These are phyloP conservation scores for Rhizoctonia solani DNA, from an alignment of 1,284 basidiomycete genomes.

Conservation along the genomic window DNA sequence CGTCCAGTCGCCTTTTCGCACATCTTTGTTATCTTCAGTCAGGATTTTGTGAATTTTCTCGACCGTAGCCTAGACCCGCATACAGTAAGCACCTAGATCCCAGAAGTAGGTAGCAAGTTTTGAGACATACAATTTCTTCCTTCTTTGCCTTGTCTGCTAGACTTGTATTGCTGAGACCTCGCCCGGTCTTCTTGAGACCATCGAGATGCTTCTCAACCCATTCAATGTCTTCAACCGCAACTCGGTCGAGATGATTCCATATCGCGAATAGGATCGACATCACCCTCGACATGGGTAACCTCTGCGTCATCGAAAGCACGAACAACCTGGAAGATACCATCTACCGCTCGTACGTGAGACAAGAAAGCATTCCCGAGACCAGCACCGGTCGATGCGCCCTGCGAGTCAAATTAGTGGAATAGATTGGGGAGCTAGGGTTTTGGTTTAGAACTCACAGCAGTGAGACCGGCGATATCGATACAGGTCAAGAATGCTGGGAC, in stretches of 20 bases:
- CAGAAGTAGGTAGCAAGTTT: background rate
- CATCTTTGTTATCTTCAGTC: slow-evolving; percentile 84
- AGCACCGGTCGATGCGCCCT: slow-evolving; percentile 97
- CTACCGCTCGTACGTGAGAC: slow-evolving; percentile 96
- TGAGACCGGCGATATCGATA: slow-evolving; percentile 98
- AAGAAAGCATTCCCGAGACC: slow-evolving; percentile 98
- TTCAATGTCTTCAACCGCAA: slow-evolving; percentile 96
- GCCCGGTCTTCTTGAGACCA: slow-evolving; percentile 68
- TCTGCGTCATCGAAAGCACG: slow-evolving; percentile 99
- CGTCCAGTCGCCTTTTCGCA: slow-evolving; percentile 92
- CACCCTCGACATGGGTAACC: slow-evolving; percentile 98
- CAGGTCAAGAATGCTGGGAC: slow-evolving; percentile 96
- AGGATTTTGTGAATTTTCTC: slow-evolving; percentile 85
- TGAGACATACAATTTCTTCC: slow-evolving; percentile 82
- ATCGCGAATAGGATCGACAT: slow-evolving; percentile 93
- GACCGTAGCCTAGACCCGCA: slow-evolving; percentile 65
- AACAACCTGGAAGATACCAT: slow-evolving; percentile 99
- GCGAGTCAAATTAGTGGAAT: slow-evolving; percentile 33
- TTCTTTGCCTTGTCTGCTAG: slow-evolving; percentile 96
- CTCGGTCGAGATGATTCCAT: slow-evolving; percentile 97
- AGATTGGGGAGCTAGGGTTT: background rate
- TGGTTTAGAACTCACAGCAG: slow-evolving; percentile 78
- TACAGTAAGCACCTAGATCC: slow-evolving; percentile 30
- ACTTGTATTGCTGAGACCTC: slow-evolving; percentile 74
- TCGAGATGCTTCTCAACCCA: slow-evolving; percentile 97